Conservation (phyloP, 208 protist species). For the Trypanosomatidae sp. region DNA sequence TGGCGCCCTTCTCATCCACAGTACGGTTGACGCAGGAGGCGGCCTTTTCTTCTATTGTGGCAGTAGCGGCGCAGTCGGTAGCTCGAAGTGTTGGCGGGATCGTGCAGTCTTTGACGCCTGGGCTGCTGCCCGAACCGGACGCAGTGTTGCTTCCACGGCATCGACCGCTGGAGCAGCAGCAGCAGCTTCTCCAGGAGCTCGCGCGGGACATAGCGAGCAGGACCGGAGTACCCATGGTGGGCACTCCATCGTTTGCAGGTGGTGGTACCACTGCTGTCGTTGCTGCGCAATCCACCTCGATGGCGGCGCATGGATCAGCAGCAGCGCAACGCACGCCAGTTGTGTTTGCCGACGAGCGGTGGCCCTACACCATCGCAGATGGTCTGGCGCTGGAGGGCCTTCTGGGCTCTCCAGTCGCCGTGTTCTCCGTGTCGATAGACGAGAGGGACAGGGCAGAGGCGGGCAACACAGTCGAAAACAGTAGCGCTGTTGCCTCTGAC, state of each 20-base stretch:
- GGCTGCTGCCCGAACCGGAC: background rate
- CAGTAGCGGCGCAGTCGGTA: slow-evolving; percentile 1
- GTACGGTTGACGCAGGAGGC: background rate
- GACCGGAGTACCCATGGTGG: background rate
- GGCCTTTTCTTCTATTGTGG: background rate
- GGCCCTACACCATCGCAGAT: slow-evolving; percentile 10
- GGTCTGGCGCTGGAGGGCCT: slow-evolving; percentile 10
- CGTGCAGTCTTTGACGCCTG: background rate
- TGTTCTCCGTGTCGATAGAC: slow-evolving; percentile 4
- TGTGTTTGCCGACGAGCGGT: background rate
- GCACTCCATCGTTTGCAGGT: background rate
- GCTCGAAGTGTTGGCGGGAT: background rate
- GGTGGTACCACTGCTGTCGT: background rate
- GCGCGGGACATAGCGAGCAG: background rate
- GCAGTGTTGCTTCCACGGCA: background rate
- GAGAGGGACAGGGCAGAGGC: background rate
- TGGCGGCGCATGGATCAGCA: background rate
- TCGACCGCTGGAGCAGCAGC: background rate
- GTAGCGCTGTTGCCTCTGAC: background rate
- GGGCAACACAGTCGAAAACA: background rate
- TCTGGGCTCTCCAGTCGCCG: slow-evolving; percentile 2
- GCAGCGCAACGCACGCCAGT: background rate
- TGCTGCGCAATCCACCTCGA: background rate
- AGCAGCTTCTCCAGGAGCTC: background rate
- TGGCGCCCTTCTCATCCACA: too few species aligned